phyloP scores from a whole-genome alignment of 140 eudicot genomes.

The Cichorium intybus region DNA sequence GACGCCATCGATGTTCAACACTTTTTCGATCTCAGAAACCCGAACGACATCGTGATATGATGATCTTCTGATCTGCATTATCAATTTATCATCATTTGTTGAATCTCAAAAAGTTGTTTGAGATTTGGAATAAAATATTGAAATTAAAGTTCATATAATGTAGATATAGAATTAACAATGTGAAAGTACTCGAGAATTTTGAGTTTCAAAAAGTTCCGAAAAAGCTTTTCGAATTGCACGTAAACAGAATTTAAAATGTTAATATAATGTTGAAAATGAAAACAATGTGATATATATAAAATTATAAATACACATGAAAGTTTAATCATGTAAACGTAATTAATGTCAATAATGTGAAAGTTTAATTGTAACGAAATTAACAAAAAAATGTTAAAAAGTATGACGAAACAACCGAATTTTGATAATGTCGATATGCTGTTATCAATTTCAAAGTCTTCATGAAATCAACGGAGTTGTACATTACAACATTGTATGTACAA shows the following conservation, averaged over 20 bases:
- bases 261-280: neutral
- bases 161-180: constrained; percentile 4
- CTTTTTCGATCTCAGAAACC: constrained; percentile 79
- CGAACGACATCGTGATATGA: constrained; percentile 94
- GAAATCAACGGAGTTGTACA: constrained; percentile 18
- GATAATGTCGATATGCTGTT: neutral
- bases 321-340: neutral
- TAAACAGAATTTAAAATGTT: neutral
- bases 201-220: constrained; percentile 12
- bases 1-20: constrained; percentile 70
- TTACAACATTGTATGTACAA: constrained; percentile 18
- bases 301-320: too few relatives aligned
- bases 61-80: constrained; percentile 74
- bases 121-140: neutral
- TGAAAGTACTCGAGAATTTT: neutral
- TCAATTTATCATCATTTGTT: neutral
- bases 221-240: neutral
- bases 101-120: neutral
- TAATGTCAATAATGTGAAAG: constrained; percentile 3
- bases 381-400: neutral
- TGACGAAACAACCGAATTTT: neutral
- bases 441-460: neutral
- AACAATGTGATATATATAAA: constrained; percentile 5
- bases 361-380: constrained; percentile 1
- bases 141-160: neutral